These are phyloP conservation scores for Geosmithia flava DNA, from an alignment of 2,329 filamentous ascomycete species.

Conservation along the genomic window DNA sequence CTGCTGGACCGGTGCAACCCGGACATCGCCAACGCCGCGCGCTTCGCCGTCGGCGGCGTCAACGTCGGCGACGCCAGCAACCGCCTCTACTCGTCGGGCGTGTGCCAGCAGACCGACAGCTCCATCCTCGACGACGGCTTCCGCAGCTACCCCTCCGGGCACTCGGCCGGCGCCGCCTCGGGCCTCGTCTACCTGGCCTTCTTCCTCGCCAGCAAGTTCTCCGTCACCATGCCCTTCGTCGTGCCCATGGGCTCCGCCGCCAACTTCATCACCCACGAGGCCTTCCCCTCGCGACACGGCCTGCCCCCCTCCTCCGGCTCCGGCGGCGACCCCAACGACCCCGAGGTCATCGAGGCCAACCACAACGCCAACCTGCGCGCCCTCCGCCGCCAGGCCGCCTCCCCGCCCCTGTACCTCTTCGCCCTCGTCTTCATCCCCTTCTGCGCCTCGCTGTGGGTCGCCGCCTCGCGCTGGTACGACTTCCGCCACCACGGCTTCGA, in stretches of 20 bases:
- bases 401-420: slow-evolving; percentile 70
- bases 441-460: slow-evolving; percentile 65
- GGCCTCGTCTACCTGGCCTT: slow-evolving; percentile 78
- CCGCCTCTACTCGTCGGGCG: slow-evolving; percentile 60
- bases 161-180: slow-evolving; percentile 56
- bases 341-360: slow-evolving; percentile 9
- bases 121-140: slow-evolving; percentile 66
- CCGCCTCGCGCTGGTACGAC: slow-evolving; percentile 77
- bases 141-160: slow-evolving; percentile 54
- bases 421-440: slow-evolving; percentile 59
- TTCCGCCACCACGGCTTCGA: slow-evolving; percentile 91
- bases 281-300: slow-evolving; percentile 55
- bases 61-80: slow-evolving; percentile 39
- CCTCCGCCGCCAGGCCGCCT: slow-evolving; percentile 59
- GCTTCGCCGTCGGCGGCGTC: slow-evolving; percentile 52
- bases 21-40: slow-evolving; percentile 49
- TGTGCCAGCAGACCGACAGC: slow-evolving; percentile 57
- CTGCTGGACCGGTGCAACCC: slow-evolving; percentile 69
- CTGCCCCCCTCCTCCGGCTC: neutral
- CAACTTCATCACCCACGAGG: slow-evolving; percentile 41
- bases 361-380: slow-evolving; percentile 20
- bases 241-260: slow-evolving; percentile 28
- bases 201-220: slow-evolving; percentile 75
- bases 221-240: slow-evolving; percentile 60
- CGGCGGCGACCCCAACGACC: slow-evolving; percentile 2